phyloP scores from a whole-genome alignment of 495 filamentous ascomycete species.

The Hamigera avellanea region DNA sequence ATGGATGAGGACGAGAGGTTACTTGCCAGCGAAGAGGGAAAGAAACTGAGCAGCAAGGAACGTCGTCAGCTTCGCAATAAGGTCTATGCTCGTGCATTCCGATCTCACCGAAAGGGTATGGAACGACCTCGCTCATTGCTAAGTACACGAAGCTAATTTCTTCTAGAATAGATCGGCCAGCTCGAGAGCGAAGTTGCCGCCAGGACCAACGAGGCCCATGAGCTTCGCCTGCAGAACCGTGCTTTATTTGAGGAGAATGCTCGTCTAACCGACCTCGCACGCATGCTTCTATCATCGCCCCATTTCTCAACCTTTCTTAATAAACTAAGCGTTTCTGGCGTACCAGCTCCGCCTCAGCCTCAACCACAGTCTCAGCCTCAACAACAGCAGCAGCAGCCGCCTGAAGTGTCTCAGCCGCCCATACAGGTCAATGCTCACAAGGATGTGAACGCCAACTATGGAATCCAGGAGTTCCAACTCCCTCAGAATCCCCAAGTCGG shows the following conservation, averaged over 20 bases:
- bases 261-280: constrained; percentile 63
- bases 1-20: constrained; percentile 97
- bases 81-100: constrained; percentile 93
- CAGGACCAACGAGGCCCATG: constrained; percentile 58
- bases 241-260: constrained; percentile 69
- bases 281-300: constrained; percentile 75
- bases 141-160: constrained; percentile 32
- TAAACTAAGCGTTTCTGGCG: constrained; percentile 46
- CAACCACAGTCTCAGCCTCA: constrained; percentile 22
- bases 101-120: constrained; percentile 90
- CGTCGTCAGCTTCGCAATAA: constrained; percentile 93
- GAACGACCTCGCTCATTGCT: constrained; percentile 3
- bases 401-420: too few species aligned
- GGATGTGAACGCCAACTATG: constrained; percentile 50
- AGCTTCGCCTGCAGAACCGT: constrained; percentile 61
- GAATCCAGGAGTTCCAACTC: constrained; percentile 38
- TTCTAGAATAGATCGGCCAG: constrained; percentile 81
- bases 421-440: constrained; percentile 30
- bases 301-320: constrained; percentile 75
- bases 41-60: constrained; percentile 92
- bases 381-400: constrained; percentile 7
- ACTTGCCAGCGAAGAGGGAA: constrained; percentile 89
- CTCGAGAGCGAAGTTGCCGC: constrained; percentile 75
- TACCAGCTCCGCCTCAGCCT: constrained; percentile 25
- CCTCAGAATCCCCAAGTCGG: constrained; percentile 51